These are phyloP conservation scores for Adansonia gregorii DNA, from an alignment of 441 rosid species.

Conservation along the genomic window DNA sequence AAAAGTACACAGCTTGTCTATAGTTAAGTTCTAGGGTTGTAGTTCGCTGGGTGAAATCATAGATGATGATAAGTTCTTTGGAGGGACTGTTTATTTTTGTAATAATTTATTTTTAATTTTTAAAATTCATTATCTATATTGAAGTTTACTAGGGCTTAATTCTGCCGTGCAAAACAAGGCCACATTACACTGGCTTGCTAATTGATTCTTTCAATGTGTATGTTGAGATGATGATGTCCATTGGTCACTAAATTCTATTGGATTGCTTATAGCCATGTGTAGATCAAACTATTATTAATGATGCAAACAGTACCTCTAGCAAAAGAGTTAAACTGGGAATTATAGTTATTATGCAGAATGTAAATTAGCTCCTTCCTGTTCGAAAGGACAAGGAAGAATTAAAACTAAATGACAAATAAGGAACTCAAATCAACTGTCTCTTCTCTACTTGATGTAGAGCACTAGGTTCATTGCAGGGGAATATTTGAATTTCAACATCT, in stretches of 20 bases:
- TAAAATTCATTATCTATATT: not conserved
- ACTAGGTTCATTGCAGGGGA: not conserved
- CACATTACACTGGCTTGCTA: not conserved
- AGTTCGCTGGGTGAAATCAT: not conserved
- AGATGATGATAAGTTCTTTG: not conserved
- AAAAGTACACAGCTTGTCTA: too few species aligned
- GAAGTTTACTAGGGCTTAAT: not conserved
- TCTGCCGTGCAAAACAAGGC: not conserved
- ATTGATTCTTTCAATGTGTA: constrained; percentile 14
- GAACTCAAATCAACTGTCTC: not conserved
- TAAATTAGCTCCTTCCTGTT: not conserved
- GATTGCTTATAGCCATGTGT: not conserved
- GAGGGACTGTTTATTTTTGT: constrained; percentile 7
- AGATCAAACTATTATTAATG: not conserved
- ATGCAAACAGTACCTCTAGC: constrained; percentile 7
- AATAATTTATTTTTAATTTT: not conserved
- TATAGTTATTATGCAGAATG: not conserved
- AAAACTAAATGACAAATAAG: not conserved
- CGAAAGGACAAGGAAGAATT: not conserved
- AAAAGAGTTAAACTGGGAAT: not conserved
- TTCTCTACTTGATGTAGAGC: not conserved
- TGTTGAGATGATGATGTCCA: not conserved
- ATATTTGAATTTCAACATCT: not conserved
- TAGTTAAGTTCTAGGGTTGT: not conserved
- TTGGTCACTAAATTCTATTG: not conserved